phyloP scores from a whole-genome alignment of 768 basidiomycete species.

The Psilocybe cyanescens region DNA sequence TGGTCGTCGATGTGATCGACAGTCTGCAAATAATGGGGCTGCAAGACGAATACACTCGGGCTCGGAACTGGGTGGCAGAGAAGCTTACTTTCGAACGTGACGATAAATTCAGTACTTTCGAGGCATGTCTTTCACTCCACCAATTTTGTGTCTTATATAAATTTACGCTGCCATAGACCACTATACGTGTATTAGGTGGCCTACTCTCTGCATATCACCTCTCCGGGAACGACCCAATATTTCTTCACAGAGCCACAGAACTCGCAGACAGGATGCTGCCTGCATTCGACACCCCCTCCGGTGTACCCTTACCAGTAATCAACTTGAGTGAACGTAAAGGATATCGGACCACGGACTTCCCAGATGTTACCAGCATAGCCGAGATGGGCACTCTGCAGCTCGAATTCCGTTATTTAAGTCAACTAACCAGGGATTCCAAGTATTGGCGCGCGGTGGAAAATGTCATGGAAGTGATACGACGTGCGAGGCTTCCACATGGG shows the following conservation, averaged over 20 bases:
- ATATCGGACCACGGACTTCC: slow-evolving; percentile 59
- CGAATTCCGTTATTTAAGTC: slow-evolving; percentile 87
- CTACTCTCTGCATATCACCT: slow-evolving; percentile 87
- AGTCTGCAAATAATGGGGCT: slow-evolving; percentile 88
- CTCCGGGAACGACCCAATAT: slow-evolving; percentile 66
- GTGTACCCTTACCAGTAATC: slow-evolving; percentile 79
- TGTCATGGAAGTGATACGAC: slow-evolving; percentile 72
- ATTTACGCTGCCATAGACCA: slow-evolving; percentile 57
- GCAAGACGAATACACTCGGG: slow-evolving; percentile 75
- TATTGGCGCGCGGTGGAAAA: slow-evolving; percentile 86
- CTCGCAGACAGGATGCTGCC: slow-evolving; percentile 87
- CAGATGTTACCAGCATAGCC: slow-evolving; percentile 73
- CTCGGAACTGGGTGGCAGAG: slow-evolving; percentile 75
- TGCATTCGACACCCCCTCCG: slow-evolving; percentile 80
- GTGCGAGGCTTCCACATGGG: slow-evolving; percentile 65
- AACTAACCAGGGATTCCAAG: slow-evolving; percentile 72
- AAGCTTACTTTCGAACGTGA: slow-evolving; percentile 78
- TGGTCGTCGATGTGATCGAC: slow-evolving; percentile 87
- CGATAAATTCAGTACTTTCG: slow-evolving; percentile 86
- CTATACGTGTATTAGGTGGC: slow-evolving; percentile 91
- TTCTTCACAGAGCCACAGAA: slow-evolving; percentile 77
- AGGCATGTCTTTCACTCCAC: slow-evolving; percentile 53
- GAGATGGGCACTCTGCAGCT: slow-evolving; percentile 91
- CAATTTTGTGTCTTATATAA: neutral
- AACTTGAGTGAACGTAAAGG: slow-evolving; percentile 71